Percentiles rank a stretch among this genome's conserved stretches.
Evolutionary conservation across 208 protist genomes (phyloP).

Genomic region (Strigomonas oncopelti): DNA sequence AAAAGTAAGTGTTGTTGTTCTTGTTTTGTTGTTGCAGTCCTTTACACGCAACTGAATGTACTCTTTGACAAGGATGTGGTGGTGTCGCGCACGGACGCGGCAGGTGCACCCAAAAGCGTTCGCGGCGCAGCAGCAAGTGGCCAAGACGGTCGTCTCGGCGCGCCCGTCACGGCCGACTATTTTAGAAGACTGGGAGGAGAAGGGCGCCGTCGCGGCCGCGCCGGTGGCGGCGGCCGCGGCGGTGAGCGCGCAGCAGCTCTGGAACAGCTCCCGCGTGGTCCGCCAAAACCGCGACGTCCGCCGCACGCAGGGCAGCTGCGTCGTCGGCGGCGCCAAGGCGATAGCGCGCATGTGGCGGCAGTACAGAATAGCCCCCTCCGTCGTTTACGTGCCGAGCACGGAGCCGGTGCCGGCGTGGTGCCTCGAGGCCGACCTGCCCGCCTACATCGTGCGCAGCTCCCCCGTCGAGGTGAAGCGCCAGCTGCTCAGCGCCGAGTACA

Average conservation of each 20-base stretch:
- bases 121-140: neutral
- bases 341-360: constrained; percentile 71
- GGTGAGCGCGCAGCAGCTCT: constrained; percentile 54
- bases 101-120: constrained; percentile 12
- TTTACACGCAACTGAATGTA: too few species aligned
- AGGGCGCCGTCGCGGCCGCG: neutral
- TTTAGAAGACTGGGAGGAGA: constrained; percentile 44
- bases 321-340: constrained; percentile 67
- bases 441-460: constrained; percentile 63
- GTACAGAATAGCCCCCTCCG: constrained; percentile 62
- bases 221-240: constrained; percentile 16
- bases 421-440: constrained; percentile 51
- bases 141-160: neutral
- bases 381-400: constrained; percentile 75
- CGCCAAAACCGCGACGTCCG: constrained; percentile 48
- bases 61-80: neutral
- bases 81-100: neutral
- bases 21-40: too few species aligned
- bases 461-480: constrained; percentile 60
- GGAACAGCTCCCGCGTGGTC: constrained; percentile 51
- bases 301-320: constrained; percentile 48
- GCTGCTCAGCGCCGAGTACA: constrained; percentile 76
- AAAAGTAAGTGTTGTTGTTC: too few species aligned
- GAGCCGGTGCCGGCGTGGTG: constrained; percentile 56
- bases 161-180: constrained; percentile 23